Base-by-base conservation (phyloP, 306 rosid species). In the Acacia acuminata region DNA sequence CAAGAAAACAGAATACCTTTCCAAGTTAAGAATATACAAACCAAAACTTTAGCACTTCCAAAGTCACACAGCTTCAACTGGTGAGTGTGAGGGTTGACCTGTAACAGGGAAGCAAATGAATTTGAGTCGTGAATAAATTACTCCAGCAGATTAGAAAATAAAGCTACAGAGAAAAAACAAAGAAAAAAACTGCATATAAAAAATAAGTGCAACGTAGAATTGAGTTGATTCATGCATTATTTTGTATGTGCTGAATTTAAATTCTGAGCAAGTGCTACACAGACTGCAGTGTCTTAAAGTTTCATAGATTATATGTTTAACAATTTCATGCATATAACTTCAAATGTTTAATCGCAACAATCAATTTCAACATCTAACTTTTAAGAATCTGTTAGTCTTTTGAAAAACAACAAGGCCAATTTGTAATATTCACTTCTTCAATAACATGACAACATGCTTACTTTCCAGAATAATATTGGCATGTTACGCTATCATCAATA, bases 11-110 rank as follows among this genome's bases (percentile, higher is more conserved):
- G 56, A 72, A 5, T 51, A 64, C 8, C 73, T 27, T 48, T 55
- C 63, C 17, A 25, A 69, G 56, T 22, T 65, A 40, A 20, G 78
- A 65, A 79, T 85, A 77, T 78, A 91, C 97, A 12, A 70, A 94
- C 98, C 98, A 94, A 91, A 77, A 93, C 97, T 94, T 94, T 94
- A 36, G 98, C 97, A 76, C 98, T 94, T 84, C 98, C 98, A 78
- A 94, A 94, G 85, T 94, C 98, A 64, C 98, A 94, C 70, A 94
- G 83, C 82, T 94, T 94, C 83, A 94, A 88, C 78, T 93, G 97
- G 73, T 94, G 98, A 10, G 97, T 90, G 79, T 91, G 97, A 3
- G 98, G 97, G 84, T 91, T 93, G 76, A 94, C 97, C 98, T 94
- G 87, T 85, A 36, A 61, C 34, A 84, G 53, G 82, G 67, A 61